Conservation (phyloP, 2,329 filamentous ascomycete species). For the Aphanoascus verrucosus region DNA sequence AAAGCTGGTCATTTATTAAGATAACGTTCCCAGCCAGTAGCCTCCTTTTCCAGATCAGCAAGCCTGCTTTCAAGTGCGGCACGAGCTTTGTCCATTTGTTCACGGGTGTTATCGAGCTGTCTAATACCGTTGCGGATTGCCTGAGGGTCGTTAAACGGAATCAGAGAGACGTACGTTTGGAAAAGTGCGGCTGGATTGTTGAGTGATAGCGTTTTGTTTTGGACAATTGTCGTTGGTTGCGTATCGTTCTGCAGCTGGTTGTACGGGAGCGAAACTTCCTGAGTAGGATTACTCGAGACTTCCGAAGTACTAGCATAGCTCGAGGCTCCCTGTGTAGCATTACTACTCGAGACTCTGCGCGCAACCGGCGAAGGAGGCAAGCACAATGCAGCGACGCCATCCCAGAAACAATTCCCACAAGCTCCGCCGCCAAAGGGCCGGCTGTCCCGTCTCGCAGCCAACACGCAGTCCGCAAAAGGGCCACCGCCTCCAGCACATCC, state of each 20-base stretch:
- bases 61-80: neutral
- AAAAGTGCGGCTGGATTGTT: neutral
- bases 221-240: too few species aligned
- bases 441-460: neutral
- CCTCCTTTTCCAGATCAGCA: neutral
- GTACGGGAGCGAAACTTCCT: too few species aligned
- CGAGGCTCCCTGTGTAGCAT: too few species aligned
- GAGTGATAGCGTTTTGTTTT: neutral
- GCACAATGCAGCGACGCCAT: neutral
- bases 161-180: neutral
- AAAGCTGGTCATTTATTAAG: neutral
- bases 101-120: neutral
- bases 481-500: neutral
- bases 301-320: too few species aligned
- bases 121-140: neutral
- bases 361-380: neutral
- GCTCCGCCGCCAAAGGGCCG: neutral
- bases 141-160: neutral
- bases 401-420: constrained; percentile 3
- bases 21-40: neutral
- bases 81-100: neutral
- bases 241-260: too few species aligned
- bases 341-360: too few species aligned
- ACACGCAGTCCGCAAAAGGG: neutral
- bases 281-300: too few species aligned